Conservation (phyloP, 2,329 filamentous ascomycete species). For the Stagonosporopsis vannaccii region DNA sequence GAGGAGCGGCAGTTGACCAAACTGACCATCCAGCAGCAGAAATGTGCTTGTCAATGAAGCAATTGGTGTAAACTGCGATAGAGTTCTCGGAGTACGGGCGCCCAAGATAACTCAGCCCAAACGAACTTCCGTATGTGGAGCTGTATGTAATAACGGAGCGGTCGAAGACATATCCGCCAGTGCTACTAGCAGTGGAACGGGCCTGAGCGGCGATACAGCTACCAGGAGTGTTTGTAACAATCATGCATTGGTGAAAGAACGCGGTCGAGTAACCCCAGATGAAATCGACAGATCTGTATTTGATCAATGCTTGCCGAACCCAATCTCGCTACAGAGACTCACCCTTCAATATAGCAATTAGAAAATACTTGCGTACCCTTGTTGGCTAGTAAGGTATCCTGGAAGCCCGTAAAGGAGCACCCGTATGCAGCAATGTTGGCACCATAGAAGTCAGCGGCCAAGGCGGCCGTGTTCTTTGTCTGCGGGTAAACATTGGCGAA, state of each 20-base stretch:
- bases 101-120: conserved; percentile 54
- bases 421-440: conserved; percentile 62
- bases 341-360: conserved; percentile 62
- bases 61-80: conserved; percentile 47
- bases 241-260: conserved; percentile 58
- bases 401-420: conserved; percentile 60
- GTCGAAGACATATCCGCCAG: conserved; percentile 62
- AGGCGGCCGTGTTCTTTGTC: conserved; percentile 42
- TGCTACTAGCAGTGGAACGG: conserved; percentile 21
- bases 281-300: conserved; percentile 56
- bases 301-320: neutral
- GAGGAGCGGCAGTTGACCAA: conserved; percentile 44
- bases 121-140: conserved; percentile 36
- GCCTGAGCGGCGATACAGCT: conserved; percentile 31
- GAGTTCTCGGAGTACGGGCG: conserved; percentile 53
- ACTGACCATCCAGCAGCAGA: conserved; percentile 41
- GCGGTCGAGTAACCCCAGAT: conserved; percentile 61
- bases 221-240: conserved; percentile 31
- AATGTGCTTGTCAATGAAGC: conserved; percentile 47
- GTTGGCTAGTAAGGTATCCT: conserved; percentile 57
- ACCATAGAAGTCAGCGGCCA: conserved; percentile 59
- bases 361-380: conserved; percentile 63
- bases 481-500: conserved; percentile 47
- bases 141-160: conserved; percentile 55
- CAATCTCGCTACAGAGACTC: neutral